Evolutionary conservation across 176 grass and related monocot species (phyloP).

Genomic region (Hsuehochloa calcarea): DNA sequence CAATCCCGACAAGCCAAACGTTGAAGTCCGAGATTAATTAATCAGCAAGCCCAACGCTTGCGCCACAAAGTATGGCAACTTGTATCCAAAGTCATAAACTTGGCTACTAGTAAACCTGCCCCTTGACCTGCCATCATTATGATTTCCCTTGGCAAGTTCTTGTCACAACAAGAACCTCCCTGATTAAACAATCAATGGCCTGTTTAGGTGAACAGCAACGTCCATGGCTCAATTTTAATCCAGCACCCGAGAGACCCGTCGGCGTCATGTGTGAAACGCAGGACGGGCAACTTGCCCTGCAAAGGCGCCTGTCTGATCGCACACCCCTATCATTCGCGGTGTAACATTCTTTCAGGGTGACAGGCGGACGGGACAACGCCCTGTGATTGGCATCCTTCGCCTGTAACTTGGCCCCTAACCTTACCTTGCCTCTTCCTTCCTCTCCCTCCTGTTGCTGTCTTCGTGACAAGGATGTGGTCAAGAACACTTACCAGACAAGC

Average conservation of each 20-base stretch:
- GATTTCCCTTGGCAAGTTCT: background rate
- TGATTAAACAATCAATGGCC: background rate
- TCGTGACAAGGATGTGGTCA: conserved; percentile 37
- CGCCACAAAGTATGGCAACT: conserved; percentile 36
- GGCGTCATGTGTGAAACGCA: conserved; percentile 8
- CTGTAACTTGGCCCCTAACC: background rate
- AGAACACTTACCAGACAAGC: conserved; percentile 45
- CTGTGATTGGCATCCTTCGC: background rate
- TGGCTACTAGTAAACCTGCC: background rate
- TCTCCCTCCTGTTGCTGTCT: background rate
- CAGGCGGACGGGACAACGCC: background rate
- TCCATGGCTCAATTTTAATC: background rate
- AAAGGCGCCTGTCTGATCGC: conserved; percentile 17
- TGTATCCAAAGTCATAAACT: conserved; percentile 19
- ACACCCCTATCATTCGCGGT: background rate
- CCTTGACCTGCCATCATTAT: conserved; percentile 13
- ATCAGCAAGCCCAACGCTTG: conserved; percentile 22
- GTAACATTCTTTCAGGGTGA: background rate
- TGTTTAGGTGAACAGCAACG: conserved; percentile 17
- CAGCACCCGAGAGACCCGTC: background rate
- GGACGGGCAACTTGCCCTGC: background rate
- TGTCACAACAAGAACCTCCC: background rate
- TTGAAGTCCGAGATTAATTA: conserved; percentile 4
- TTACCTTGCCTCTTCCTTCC: background rate
- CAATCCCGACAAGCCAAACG: conserved; percentile 36